Base-by-base conservation (phyloP, 1,139 yeast species). In the Meyerozyma athensensis region DNA sequence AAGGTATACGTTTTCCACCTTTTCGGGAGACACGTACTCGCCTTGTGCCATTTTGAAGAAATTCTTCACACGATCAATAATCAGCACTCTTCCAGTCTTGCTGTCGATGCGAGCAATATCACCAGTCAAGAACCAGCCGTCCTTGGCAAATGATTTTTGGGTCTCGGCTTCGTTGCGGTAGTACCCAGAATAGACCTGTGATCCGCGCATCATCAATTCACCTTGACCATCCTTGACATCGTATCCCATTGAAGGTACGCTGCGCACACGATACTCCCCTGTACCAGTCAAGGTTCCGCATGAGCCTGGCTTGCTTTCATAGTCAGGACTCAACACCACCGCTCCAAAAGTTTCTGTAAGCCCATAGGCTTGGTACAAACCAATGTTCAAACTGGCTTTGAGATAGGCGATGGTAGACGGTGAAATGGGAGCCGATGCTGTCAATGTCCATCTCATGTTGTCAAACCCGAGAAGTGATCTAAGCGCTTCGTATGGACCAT, bases 21-120 rank as follows among this genome's bases (percentile, higher is more conserved):
- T 60, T 48, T 68, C 74, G 0, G 74, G 74, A 7, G 72, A 60
- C 28, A 68, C 61, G 40, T 60, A 68, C 47, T 68, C 74, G 12
- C 74, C 74, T 42, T 68, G 74, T 6, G 72, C 59, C 42, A 68
- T 57, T 45, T 68, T 68, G 50, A 68, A 67, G 49, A 68, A 65
- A 43, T 68, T 68, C 53, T 67, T 68, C 5, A 68, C 73, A 33
- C 74, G 49, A 43, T 68, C 74, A 39, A 68, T 59, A 35, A 68
- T 65, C 38, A 50, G 57, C 21, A 68, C 45, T 40, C 61, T 49
- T 19, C 63, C 63, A 10, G 43, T 52, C 3, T 32, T 41, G 8
- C 39, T 37, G 37, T 54, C 57, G 34, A 68, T 47, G 16, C 47
- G 47, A 8, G 68, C 72, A 34, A 68, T 57, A 47, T 68, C 74